Evolutionary conservation across 306 rosid species (phyloP).

Genomic region (Oxytropis ochrocephala): DNA sequence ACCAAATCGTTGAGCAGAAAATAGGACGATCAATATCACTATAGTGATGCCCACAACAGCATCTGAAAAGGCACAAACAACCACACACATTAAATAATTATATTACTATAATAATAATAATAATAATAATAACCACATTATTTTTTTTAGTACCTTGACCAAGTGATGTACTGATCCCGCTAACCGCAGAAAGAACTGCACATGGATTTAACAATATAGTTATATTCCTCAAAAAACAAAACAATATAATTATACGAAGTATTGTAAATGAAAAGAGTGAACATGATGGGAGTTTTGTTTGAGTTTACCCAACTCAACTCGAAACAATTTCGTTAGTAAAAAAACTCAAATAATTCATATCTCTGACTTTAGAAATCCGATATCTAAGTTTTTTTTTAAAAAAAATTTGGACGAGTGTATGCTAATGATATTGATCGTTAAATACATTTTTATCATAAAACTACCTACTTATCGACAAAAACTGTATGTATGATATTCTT

Average conservation of each 20-base stretch:
- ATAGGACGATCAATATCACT: conserved; percentile 20
- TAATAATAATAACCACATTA: not conserved
- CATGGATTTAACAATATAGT: not conserved
- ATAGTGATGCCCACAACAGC: conserved; percentile 37
- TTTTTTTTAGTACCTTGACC: conserved; percentile 41
- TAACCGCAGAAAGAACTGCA: conserved; percentile 72
- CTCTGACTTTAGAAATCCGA: too few species aligned
- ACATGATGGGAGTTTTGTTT: too few species aligned
- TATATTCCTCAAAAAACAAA: too few species aligned
- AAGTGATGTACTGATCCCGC: conserved; percentile 54
- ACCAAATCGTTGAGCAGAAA: conserved; percentile 34
- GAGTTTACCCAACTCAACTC: too few species aligned
- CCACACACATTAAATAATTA: not conserved
- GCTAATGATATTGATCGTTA: too few species aligned
- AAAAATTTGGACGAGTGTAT: too few species aligned
- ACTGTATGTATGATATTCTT: too few species aligned
- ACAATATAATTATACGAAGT: not conserved
- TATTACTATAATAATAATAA: not conserved
- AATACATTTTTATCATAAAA: too few species aligned
- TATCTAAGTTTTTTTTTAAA: too few species aligned
- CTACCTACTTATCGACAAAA: too few species aligned
- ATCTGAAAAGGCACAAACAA: not conserved
- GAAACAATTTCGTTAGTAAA: too few species aligned
- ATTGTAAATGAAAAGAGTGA: not conserved
- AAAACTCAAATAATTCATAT: too few species aligned